Evolutionary conservation across 129 eudicot species (phyloP).

Genomic region (Flaveria linearis): DNA sequence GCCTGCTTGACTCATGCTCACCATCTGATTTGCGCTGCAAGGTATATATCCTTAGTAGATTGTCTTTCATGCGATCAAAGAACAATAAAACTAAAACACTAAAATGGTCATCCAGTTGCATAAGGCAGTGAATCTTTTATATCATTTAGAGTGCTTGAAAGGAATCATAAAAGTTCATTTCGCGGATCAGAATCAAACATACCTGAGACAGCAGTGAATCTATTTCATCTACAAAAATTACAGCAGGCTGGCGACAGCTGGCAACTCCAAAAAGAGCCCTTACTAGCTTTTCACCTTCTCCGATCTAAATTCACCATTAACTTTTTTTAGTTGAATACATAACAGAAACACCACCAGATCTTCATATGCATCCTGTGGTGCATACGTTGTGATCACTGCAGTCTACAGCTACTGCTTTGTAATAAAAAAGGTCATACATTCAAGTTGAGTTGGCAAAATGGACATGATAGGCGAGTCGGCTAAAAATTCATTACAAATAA

Average conservation of each 20-base stretch:
- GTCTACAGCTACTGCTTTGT: constrained; percentile 2
- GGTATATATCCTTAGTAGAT: constrained; percentile 16
- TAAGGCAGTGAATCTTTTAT: neutral
- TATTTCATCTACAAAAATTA: constrained; percentile 96
- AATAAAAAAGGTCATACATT: neutral
- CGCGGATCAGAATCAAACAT: constrained; percentile 16
- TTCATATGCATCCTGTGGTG: neutral
- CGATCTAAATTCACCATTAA: constrained; percentile 57
- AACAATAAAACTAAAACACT: neutral
- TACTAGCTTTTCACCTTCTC: constrained; percentile 96
- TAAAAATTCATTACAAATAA: neutral
- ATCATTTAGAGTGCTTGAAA: neutral
- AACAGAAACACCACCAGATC: neutral
- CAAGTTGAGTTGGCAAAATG: constrained; percentile 13
- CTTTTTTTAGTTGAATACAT: constrained; percentile 2
- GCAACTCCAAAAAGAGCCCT: constrained; percentile 98
- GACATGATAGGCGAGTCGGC: neutral
- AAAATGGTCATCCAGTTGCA: constrained; percentile 3
- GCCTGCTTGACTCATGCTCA: constrained; percentile 94
- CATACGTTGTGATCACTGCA: neutral
- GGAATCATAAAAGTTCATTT: neutral
- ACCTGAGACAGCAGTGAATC: constrained; percentile 96
- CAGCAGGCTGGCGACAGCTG: constrained; percentile 95
- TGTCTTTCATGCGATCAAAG: constrained; percentile 19
- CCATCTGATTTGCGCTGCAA: constrained; percentile 97